phyloP scores from a whole-genome alignment of 306 rosid genomes.

The Pyrus pyrifolia region DNA sequence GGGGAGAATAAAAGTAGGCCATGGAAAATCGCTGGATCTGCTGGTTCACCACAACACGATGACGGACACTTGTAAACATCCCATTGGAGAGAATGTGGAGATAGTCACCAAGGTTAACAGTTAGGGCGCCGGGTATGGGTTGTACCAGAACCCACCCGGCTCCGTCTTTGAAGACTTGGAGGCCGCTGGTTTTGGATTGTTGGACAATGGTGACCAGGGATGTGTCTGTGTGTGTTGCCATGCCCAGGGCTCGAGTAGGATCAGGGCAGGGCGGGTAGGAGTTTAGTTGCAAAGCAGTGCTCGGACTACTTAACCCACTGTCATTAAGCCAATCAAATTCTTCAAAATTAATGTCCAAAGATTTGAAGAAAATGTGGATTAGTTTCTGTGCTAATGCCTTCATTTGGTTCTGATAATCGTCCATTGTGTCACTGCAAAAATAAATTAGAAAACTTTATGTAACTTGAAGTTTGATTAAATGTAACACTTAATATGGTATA shows the following conservation, averaged over 20 bases:
- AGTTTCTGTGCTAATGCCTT: slow-evolving; percentile 44
- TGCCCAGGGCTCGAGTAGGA: slow-evolving; percentile 59
- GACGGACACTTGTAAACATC: slow-evolving; percentile 34
- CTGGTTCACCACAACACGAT: slow-evolving; percentile 45
- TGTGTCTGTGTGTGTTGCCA: slow-evolving; percentile 81
- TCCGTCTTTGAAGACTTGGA: slow-evolving; percentile 48
- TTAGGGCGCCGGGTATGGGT: slow-evolving; percentile 32
- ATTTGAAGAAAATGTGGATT: slow-evolving; percentile 21
- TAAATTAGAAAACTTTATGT: background rate
- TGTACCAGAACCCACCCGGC: slow-evolving; percentile 50
- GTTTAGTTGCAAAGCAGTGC: slow-evolving; percentile 52
- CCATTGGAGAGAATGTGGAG: slow-evolving; percentile 53
- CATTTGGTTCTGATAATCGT: slow-evolving; percentile 45
- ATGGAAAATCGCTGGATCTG: slow-evolving; percentile 33
- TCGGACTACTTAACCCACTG: background rate
- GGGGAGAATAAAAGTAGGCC: slow-evolving; percentile 58
- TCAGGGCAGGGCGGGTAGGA: slow-evolving; percentile 66
- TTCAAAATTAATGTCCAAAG: slow-evolving; percentile 23
- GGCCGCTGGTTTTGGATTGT: slow-evolving; percentile 46
- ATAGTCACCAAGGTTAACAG: slow-evolving; percentile 56
- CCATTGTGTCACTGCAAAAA: slow-evolving; percentile 41
- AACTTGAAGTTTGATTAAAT: background rate
- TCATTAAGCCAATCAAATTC: slow-evolving; percentile 32
- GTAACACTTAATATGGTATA: background rate
- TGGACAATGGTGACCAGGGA: slow-evolving; percentile 57